phyloP scores from a whole-genome alignment of 2,329 filamentous ascomycete genomes.

The Diaporthe velutina region DNA sequence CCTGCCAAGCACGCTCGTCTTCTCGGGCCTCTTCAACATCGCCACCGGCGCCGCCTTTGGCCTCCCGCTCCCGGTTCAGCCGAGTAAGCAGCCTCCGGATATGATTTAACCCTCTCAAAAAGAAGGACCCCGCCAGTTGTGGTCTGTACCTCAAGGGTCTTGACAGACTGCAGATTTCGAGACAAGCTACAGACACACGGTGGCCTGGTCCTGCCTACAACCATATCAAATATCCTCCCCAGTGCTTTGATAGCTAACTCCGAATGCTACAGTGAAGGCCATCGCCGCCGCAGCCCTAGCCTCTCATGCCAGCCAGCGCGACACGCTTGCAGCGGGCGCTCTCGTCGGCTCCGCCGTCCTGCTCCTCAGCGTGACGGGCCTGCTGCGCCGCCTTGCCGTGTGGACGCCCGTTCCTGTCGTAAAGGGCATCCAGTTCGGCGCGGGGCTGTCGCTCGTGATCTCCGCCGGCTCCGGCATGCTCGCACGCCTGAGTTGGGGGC shows the following conservation, averaged over 20 bases:
- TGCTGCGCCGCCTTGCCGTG: slow-evolving; percentile 80
- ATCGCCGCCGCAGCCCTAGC: slow-evolving; percentile 92
- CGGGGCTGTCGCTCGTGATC: slow-evolving; percentile 85
- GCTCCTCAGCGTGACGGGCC: slow-evolving; percentile 81
- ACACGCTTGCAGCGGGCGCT: slow-evolving; percentile 86
- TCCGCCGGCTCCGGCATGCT: slow-evolving; percentile 80
- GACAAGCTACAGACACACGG: neutral
- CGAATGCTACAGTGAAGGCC: slow-evolving; percentile 68
- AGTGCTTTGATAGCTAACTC: slow-evolving; percentile 46
- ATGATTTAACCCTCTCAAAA: neutral
- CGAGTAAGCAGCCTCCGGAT: slow-evolving; percentile 49
- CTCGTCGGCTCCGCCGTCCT: slow-evolving; percentile 82
- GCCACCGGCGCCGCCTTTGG: slow-evolving; percentile 86
- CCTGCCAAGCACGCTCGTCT: slow-evolving; percentile 85
- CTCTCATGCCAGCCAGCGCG: slow-evolving; percentile 72
- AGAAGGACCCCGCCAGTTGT: neutral
- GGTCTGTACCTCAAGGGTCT: neutral
- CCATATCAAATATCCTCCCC: neutral
- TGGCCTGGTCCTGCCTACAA: neutral
- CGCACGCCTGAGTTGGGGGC: slow-evolving; percentile 74
- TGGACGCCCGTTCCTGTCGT: slow-evolving; percentile 88
- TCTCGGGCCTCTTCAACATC: slow-evolving; percentile 90
- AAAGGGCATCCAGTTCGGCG: slow-evolving; percentile 95
- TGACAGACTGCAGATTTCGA: neutral
- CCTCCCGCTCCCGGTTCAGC: slow-evolving; percentile 91